phyloP scores from a whole-genome alignment of 2,329 filamentous ascomycete species.

The Cordyceps javanica region DNA sequence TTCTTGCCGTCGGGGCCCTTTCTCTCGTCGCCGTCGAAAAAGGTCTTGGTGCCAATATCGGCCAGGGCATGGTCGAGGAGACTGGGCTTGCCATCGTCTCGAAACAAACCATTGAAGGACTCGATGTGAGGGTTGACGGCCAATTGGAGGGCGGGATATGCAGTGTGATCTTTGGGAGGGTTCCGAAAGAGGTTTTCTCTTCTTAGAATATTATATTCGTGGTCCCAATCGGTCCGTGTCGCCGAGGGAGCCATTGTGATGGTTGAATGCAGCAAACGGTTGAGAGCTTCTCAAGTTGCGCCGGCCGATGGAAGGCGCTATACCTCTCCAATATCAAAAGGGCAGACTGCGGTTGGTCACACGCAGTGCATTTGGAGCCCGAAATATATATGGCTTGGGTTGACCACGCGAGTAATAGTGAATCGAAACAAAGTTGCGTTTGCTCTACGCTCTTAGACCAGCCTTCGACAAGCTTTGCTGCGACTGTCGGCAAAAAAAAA shows the following conservation, averaged over 20 bases:
- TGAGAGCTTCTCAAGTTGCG: background rate
- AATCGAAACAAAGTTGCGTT: background rate
- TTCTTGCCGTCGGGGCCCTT: slow-evolving; percentile 59
- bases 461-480: background rate
- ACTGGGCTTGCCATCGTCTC: slow-evolving; percentile 53
- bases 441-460: background rate
- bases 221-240: slow-evolving; percentile 70
- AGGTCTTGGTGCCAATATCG: slow-evolving; percentile 87
- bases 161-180: slow-evolving; percentile 78
- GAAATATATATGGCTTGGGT: background rate
- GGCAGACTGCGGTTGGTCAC: background rate
- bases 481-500: background rate
- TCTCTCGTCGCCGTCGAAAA: slow-evolving; percentile 73
- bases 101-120: slow-evolving; percentile 89
- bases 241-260: slow-evolving; percentile 47
- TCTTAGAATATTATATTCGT: slow-evolving; percentile 77
- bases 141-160: slow-evolving; percentile 78
- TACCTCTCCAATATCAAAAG: background rate
- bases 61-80: slow-evolving; percentile 66
- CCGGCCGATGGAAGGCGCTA: background rate
- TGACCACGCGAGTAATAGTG: background rate
- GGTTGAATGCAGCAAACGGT: background rate
- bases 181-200: slow-evolving; percentile 85
- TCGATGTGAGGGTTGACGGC: slow-evolving; percentile 91
- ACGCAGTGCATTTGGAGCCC: background rate